These are phyloP conservation scores for Pugionium cornutum DNA, from an alignment of 345 rosid species.

Conservation along the genomic window DNA sequence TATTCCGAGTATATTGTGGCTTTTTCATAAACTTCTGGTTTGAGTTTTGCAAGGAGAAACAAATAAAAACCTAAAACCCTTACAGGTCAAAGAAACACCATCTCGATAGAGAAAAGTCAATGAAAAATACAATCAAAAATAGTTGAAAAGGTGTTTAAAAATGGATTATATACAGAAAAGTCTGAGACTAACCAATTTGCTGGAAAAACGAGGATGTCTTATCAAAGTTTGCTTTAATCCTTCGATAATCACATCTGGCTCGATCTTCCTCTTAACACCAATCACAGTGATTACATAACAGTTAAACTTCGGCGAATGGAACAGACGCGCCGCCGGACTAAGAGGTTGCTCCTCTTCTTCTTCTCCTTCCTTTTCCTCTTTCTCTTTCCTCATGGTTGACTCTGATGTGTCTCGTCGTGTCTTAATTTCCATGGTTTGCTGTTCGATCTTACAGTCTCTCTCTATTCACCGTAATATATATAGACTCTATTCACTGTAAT, in stretches of 20 bases:
- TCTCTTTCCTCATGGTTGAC: background rate
- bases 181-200: conserved; percentile 54
- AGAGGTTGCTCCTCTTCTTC: conserved; percentile 45
- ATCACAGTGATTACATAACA: conserved; percentile 50
- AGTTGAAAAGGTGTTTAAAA: background rate
- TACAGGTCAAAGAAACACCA: conserved; percentile 16
- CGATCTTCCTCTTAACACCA: conserved; percentile 50
- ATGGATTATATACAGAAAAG: background rate
- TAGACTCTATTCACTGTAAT: background rate
- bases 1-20: background rate
- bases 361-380: conserved; percentile 4
- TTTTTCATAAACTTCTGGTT: background rate
- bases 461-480: too few species aligned
- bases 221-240: conserved; percentile 58
- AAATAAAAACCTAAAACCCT: background rate
- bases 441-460: background rate
- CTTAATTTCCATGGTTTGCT: conserved; percentile 34
- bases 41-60: background rate
- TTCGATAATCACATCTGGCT: conserved; percentile 46
- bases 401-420: conserved; percentile 22
- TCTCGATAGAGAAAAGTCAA: conserved; percentile 11
- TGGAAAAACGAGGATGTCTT: conserved; percentile 85
- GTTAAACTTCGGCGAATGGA: conserved; percentile 56
- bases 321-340: conserved; percentile 63
- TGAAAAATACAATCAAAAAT: background rate